Base-by-base conservation (phyloP, 805 yeast genomes). In the Lipomyces lipofer region DNA sequence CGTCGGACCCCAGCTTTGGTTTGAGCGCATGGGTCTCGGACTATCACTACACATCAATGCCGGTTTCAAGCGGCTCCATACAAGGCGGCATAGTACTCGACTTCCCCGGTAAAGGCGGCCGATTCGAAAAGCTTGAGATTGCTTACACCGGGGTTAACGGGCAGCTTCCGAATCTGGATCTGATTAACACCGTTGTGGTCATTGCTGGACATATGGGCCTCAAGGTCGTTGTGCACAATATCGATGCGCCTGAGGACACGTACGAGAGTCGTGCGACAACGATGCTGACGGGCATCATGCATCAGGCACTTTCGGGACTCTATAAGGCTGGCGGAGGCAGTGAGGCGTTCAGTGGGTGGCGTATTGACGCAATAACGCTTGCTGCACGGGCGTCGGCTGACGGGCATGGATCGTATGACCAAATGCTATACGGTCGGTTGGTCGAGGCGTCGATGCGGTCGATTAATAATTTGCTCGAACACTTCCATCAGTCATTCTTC, bases 401-500 rank as follows among this genome's bases (percentile, higher is more conserved):
- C 35, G 50, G 48, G 17, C 32, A 22, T 13, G 45, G 39, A 12
- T 75, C 76, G 0, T 76, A 75, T 51, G 98, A 94, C 71, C 83
- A 92, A 53, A 92, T 98, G 1, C 89, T 94, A 24, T 85, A 86
- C 68, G 99, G 98, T 3, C 80, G 98, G 67, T 78, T 92, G 2
- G 80, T 89, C 17, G 99, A 94, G 71, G 88, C 95, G 2, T 75
- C 86, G 7, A 84, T 91, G 67, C 79, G 99, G 57, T 84, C 96
- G 0, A 86, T 94, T 33, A 94, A 94, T 73, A 94, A 94, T 68
- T 76, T 94, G 62, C 75, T 92, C 35, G 99, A 94, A 69, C 95
- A 92, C 68, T 92, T 92, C 71, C 99, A 94, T 71, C 99, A 94
- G 71, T 88, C 97, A 1, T 94, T 90, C 66, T 94, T 94, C 75